Evolutionary conservation across 192 early-diverging fungal genomes (phyloP), one percentile per base, ranked within the genome.

Genomic region (Globomyces pollinis-pini): DNA sequence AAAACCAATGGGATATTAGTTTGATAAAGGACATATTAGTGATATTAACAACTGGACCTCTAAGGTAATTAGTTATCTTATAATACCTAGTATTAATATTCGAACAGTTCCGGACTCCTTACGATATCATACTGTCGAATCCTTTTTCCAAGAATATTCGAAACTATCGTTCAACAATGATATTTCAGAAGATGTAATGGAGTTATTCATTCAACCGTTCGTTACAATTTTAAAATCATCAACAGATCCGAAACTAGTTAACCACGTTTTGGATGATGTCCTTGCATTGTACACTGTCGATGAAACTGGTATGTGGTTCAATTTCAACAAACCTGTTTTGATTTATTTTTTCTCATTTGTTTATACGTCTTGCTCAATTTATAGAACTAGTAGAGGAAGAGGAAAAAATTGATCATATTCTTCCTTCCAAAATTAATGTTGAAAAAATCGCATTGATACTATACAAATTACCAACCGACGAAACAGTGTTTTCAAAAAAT

Each of bases 101-200:
- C 55, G 66, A n/a, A 77, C 67, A 43, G 69, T 85, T 36, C 84
- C 89, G 6, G 81, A 86, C 56, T 68, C 78, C 0, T 78, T 91
- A 45, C 57, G 78, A 35, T 91, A 83, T 66, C 89, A 91, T 50
- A 65, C 84, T 38, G 62, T 74, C 30, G 86, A 89, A 70, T 78
- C 81, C 18, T 89, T 81, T 70, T 60, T 88, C 41, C 80, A 84
- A 1, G 87, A 91, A 65, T 63, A 89, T 31, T 75, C 84, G 45
- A 84, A 85, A 39, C 68, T 77, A 2, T 64, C 86, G 8, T 60
- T 67, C n/a, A 21, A 33, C 6, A 51, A 31, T 21, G 7, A 20
- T 8, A 18, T 26, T 23, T 32, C 20, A 23, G 6, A 35, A 16
- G 30, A 35, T 33, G 2, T 54, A 23, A 23, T 54, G 20, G 12